These are phyloP conservation scores for Alternaria sp. DNA, from an alignment of 2,329 filamentous ascomycete genomes.

Conservation along the genomic window DNA sequence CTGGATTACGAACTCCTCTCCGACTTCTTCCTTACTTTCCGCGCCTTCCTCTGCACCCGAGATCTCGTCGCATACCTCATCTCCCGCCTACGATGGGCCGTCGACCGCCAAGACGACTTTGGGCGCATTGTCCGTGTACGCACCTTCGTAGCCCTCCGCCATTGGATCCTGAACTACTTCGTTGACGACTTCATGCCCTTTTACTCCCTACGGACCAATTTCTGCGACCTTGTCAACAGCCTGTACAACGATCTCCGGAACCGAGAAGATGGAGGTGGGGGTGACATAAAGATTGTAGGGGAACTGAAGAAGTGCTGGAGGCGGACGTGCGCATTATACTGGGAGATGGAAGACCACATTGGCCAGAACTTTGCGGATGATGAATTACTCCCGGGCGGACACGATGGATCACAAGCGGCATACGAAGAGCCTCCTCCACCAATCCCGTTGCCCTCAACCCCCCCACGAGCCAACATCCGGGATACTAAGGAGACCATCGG, in stretches of 20 bases:
- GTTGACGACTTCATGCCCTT: slow-evolving; percentile 88
- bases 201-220: slow-evolving; percentile 73
- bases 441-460: slow-evolving; percentile 28
- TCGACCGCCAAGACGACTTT: slow-evolving; percentile 78
- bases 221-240: slow-evolving; percentile 80
- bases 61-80: slow-evolving; percentile 85
- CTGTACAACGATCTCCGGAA: slow-evolving; percentile 61
- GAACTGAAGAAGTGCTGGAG: slow-evolving; percentile 99
- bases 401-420: slow-evolving; percentile 53
- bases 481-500: slow-evolving; percentile 43
- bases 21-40: slow-evolving; percentile 96
- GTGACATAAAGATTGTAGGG: slow-evolving; percentile 83
- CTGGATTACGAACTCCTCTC: slow-evolving; percentile 96
- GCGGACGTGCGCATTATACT: slow-evolving; percentile 85
- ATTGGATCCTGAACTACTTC: slow-evolving; percentile 99
- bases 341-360: slow-evolving; percentile 76
- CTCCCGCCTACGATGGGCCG: slow-evolving; percentile 84
- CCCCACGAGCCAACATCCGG: slow-evolving; percentile 30
- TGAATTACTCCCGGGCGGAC: slow-evolving; percentile 78
- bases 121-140: slow-evolving; percentile 94
- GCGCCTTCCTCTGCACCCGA: slow-evolving; percentile 78
- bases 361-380: slow-evolving; percentile 64
- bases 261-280: slow-evolving; percentile 60
- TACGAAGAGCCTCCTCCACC: slow-evolving; percentile 26
- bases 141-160: slow-evolving; percentile 91